Base-by-base conservation (phyloP, 2,329 filamentous ascomycete species). In the Scedosporium apiospermum region DNA sequence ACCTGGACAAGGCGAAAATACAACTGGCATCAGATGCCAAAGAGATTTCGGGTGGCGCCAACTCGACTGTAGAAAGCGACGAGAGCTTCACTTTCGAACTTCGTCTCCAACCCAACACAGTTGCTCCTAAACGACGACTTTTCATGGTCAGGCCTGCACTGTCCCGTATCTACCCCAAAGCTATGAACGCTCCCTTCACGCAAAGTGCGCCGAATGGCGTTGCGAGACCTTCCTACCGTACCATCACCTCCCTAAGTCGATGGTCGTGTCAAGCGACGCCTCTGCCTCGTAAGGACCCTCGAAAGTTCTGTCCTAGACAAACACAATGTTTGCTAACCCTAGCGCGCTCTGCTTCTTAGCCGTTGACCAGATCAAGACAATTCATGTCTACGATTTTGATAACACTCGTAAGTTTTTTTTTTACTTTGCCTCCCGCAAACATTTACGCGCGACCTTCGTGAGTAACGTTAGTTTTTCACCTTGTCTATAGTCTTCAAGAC, bases 311-410 rank as follows among this genome's bases (percentile, higher is more conserved):
- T 26, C 10, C 27, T 49, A 62, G 65, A 67, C 55, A 68, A 60
- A 26, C 62, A 6, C 10, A 12, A n/a, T 44, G 34, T 46, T 60
- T 21, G 34, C 16, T 62, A 46, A 27, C 2, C 3, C 7, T 9
- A 34, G 21, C 18, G 34, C 16, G 41, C 16, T 18, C 18, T 58
- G n/a, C 9, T n/a, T 5, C 26, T 10, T 66, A 84, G 83, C 84
- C 38, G 80, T 86, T 10, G 80, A 88, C 51, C 80, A 85, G 62
- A 88, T 98, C 75, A 91, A 85, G 72, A 78, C 86, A 7, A 86
- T 99, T 61, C 93, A 98, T 72, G 84, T 99, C 68, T 98, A 98
- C 77, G 95, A 99, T 74, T 99, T 98, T 74, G 95, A 99, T 76
- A 98, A 99, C 71, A 98, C 93, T 44, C 78, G 90, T 93, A 78